phyloP scores from a whole-genome alignment of 257 asterid genomes.

The Perilla frutescens region DNA sequence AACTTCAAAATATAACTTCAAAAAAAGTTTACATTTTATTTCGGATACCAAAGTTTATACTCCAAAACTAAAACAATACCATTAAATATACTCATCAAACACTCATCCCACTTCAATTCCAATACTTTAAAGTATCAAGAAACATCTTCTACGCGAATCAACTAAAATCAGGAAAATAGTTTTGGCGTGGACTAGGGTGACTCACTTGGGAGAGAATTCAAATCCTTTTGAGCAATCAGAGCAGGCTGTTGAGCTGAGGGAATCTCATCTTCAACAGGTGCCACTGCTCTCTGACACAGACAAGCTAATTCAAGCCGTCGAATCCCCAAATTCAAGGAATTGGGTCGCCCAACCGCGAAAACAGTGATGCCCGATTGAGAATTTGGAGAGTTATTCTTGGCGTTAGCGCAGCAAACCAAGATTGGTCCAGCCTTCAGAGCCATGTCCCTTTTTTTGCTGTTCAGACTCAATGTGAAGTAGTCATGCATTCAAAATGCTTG shows the following conservation, averaged over 20 bases:
- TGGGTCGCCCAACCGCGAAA: conserved; percentile 42
- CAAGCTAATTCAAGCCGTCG: conserved; percentile 54
- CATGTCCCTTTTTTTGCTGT: conserved; percentile 36
- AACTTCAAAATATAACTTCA: background rate
- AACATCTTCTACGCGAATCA: conserved; percentile 3
- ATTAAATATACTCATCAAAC: background rate
- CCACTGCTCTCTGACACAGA: conserved; percentile 50
- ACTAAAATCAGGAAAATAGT: background rate
- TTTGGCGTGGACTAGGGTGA: background rate
- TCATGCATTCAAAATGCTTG: conserved; percentile 19
- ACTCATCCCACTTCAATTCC: background rate
- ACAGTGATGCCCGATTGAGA: conserved; percentile 39
- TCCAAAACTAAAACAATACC: background rate
- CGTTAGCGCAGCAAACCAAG: conserved; percentile 42
- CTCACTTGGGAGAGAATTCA: conserved; percentile 80
- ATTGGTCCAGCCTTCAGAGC: conserved; percentile 59
- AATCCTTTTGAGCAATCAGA: conserved; percentile 56
- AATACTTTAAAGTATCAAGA: background rate
- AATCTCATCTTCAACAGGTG: conserved; percentile 64
- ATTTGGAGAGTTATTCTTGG: conserved; percentile 27
- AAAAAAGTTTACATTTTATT: background rate
- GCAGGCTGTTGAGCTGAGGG: conserved; percentile 49
- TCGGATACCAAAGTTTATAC: background rate
- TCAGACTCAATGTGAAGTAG: conserved; percentile 33
- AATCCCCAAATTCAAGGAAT: conserved; percentile 49